A percentile compares a stretch with the other conserved stretches of the same genome.
phyloP scores from a whole-genome alignment of 257 asterid species.

The Solanum bukasovii region DNA sequence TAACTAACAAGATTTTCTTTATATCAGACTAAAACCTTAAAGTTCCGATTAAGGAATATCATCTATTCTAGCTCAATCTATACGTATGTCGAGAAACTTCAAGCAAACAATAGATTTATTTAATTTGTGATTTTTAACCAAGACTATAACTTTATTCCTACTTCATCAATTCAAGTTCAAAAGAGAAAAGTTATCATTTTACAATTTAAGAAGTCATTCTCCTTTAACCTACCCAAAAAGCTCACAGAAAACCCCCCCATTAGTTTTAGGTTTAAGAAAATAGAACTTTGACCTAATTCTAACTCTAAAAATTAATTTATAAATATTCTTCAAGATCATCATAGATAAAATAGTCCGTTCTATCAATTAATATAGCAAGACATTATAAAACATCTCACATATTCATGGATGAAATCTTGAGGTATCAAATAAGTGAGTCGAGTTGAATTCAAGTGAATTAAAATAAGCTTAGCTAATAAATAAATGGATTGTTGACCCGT shows the following conservation, averaged over 20 bases:
- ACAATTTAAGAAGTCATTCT: neutral
- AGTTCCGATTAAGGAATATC: no score
- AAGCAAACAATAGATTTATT: neutral
- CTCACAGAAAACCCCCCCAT: neutral
- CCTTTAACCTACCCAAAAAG: neutral
- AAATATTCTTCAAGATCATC: neutral
- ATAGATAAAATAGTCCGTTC: neutral
- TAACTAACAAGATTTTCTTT: no score
- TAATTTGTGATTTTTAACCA: neutral
- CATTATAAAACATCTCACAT: neutral
- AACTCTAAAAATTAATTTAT: neutral
- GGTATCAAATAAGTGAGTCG: neutral
- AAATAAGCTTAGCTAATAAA: neutral
- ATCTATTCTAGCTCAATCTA: neutral
- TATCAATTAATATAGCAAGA: neutral
- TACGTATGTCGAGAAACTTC: neutral
- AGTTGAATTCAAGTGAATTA: neutral
- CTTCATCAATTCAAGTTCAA: neutral
- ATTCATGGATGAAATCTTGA: neutral
- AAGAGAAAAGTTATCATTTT: no score
- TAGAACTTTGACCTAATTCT: neutral
- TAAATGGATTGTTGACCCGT: rapidly evolving
- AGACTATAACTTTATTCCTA: neutral
- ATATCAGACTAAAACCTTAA: no score
- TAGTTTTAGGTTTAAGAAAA: neutral